phyloP scores from a whole-genome alignment of 2,329 filamentous ascomycete species.

The Pezicula neosporulosa region DNA sequence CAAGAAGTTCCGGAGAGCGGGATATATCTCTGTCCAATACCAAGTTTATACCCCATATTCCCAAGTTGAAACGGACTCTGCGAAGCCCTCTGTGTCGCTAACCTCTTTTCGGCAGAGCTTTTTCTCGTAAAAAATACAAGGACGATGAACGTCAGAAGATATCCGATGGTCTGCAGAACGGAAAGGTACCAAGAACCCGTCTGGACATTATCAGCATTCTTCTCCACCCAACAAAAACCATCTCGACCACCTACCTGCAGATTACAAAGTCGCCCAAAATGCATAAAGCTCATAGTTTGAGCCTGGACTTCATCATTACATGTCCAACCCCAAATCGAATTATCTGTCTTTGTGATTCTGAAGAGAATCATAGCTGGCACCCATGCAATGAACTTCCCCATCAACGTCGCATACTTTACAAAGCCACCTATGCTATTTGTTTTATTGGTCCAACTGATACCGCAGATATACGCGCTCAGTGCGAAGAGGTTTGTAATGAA shows the following conservation, averaged over 20 bases:
- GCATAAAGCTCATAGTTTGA: slow-evolving; percentile 10
- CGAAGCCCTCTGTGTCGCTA: no score
- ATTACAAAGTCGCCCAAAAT: slow-evolving; percentile 19
- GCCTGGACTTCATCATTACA: slow-evolving; percentile 15
- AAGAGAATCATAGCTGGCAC: slow-evolving; percentile 7
- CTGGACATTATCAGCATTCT: background rate
- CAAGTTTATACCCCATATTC: no score
- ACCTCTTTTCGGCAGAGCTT: no score
- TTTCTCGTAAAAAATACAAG: no score
- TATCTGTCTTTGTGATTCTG: slow-evolving; percentile 6
- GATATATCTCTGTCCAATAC: no score
- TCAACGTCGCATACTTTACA: slow-evolving; percentile 6
- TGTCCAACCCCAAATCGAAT: slow-evolving; percentile 16
- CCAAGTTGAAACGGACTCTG: no score
- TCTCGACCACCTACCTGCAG: slow-evolving; percentile 14
- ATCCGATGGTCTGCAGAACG: background rate
- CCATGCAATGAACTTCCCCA: slow-evolving; percentile 13
- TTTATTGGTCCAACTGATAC: slow-evolving; percentile 1
- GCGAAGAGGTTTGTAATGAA: slow-evolving; percentile 15
- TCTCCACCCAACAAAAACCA: background rate
- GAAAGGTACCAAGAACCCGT: background rate
- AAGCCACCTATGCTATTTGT: slow-evolving; percentile 9
- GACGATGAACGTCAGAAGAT: no score
- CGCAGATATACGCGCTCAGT: slow-evolving; percentile 9
- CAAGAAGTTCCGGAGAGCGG: no score